A percentile compares a stretch with the other conserved stretches of the same genome.
Evolutionary conservation across 2,329 filamentous ascomycete species (phyloP).

Genomic region (Neopestalotiopsis rosae): DNA sequence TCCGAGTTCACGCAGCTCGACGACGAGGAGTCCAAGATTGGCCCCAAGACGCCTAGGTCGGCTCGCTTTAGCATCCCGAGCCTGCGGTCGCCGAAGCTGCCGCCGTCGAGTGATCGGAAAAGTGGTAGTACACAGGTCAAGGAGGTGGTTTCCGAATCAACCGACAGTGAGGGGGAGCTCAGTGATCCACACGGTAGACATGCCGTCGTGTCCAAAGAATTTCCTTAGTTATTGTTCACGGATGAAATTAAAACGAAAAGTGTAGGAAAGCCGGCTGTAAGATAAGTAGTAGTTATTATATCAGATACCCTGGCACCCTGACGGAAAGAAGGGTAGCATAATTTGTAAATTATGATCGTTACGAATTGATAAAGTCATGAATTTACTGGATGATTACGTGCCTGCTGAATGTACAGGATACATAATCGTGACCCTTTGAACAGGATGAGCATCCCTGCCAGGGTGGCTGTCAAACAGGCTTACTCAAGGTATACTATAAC

Average conservation of each 20-base stretch:
- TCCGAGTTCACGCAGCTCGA: conserved; percentile 13
- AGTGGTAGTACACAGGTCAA: background rate
- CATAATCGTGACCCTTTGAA: too few species aligned
- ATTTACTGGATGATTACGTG: background rate
- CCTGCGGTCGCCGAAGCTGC: background rate
- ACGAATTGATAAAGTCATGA: background rate
- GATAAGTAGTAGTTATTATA: background rate
- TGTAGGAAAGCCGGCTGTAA: background rate
- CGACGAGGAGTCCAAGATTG: conserved; percentile 9
- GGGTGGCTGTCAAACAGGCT: too few species aligned
- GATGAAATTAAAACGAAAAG: background rate
- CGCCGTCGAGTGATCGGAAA: too few species aligned
- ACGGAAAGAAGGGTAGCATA: background rate
- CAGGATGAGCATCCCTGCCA: too few species aligned
- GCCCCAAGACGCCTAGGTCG: background rate
- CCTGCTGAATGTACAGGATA: too few species aligned
- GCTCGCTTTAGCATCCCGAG: background rate
- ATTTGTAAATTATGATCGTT: conserved; percentile 1
- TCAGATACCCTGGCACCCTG: background rate
- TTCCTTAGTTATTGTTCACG: background rate
- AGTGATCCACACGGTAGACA: background rate
- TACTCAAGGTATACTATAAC: too few species aligned
- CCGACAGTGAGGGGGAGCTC: conserved; percentile 20
- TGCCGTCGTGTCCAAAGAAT: conserved; percentile 1
- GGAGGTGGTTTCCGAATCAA: conserved; percentile 16